Conservation (phyloP, 1,139 yeast genomes). For the Eremothecium cymbalariae region DNA sequence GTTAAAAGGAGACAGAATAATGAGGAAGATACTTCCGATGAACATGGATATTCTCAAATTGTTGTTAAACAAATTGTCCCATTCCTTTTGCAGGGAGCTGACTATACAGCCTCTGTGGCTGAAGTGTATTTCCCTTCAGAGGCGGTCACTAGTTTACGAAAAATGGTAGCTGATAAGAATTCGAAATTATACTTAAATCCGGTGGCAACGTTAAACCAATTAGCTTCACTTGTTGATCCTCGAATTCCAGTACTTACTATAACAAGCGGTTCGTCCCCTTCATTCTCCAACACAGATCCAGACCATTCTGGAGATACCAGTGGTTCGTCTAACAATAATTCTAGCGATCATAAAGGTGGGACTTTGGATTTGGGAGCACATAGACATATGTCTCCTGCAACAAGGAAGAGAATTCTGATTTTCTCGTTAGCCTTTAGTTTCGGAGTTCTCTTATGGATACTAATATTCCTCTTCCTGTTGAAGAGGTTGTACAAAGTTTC, state of each 20-base stretch:
- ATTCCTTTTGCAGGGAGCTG: constrained; percentile 40
- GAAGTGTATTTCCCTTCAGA: constrained; percentile 56
- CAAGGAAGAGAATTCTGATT: constrained; percentile 8
- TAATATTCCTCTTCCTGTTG: constrained; percentile 3
- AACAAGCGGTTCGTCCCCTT: constrained; percentile 7
- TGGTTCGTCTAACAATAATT: neutral
- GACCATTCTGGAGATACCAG: constrained; percentile 2
- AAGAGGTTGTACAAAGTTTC: constrained; percentile 7
- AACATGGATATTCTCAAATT: constrained; percentile 30
- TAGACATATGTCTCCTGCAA: too few relatives aligned
- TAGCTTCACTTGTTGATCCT: constrained; percentile 51
- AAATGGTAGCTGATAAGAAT: constrained; percentile 35
- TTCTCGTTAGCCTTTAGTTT: constrained; percentile 9
- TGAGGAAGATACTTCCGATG: neutral
- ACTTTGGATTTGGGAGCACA: too few relatives aligned
- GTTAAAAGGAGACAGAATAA: neutral
- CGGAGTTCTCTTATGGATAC: constrained; percentile 8
- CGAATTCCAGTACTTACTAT: constrained; percentile 46
- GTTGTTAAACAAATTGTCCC: constrained; percentile 57
- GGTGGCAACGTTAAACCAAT: constrained; percentile 38
- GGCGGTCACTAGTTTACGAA: constrained; percentile 40
- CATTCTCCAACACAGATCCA: constrained; percentile 5
- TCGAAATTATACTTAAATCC: constrained; percentile 47
- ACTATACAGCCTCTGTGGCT: constrained; percentile 64
- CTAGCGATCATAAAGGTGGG: constrained; percentile 1